Conservation (phyloP, 1,284 basidiomycete genomes). For the Hemileia vastatrix region DNA sequence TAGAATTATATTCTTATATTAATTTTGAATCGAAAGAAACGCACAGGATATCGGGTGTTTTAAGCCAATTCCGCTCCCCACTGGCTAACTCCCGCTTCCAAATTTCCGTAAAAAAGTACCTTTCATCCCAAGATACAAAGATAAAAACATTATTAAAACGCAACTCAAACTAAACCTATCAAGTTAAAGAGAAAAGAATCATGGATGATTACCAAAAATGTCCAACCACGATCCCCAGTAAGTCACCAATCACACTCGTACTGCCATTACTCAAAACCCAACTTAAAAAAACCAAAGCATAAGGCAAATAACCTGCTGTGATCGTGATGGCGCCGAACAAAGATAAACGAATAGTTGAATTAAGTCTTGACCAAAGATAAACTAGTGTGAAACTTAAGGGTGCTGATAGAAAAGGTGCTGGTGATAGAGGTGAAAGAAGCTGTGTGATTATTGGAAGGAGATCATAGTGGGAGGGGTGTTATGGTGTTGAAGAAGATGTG, state of each 20-base stretch:
- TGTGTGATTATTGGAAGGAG: too few relatives aligned
- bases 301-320: slow-evolving; percentile 86
- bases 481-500: background rate
- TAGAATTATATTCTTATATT: background rate
- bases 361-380: slow-evolving; percentile 90
- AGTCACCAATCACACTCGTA: slow-evolving; percentile 32
- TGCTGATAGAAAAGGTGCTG: slow-evolving; percentile 54
- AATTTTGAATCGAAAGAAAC: slow-evolving; percentile 44
- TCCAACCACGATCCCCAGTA: slow-evolving; percentile 70
- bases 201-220: slow-evolving; percentile 54
- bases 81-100: slow-evolving; percentile 87
- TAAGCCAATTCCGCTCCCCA: slow-evolving; percentile 61
- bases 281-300: slow-evolving; percentile 73
- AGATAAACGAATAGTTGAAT: slow-evolving; percentile 86
- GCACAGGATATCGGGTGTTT: slow-evolving; percentile 67
- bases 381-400: slow-evolving; percentile 66
- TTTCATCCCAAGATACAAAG: background rate
- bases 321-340: slow-evolving; percentile 90
- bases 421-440: slow-evolving; percentile 18
- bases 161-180: slow-evolving; percentile 16
- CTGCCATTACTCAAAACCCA: slow-evolving; percentile 69
- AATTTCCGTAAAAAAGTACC: slow-evolving; percentile 83
- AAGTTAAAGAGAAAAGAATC: background rate
- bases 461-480: background rate
- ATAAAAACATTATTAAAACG: background rate